These are phyloP conservation scores for Nitzschia sp. DNA, from an alignment of 108 stramenopile genomes.

Conservation along the genomic window DNA sequence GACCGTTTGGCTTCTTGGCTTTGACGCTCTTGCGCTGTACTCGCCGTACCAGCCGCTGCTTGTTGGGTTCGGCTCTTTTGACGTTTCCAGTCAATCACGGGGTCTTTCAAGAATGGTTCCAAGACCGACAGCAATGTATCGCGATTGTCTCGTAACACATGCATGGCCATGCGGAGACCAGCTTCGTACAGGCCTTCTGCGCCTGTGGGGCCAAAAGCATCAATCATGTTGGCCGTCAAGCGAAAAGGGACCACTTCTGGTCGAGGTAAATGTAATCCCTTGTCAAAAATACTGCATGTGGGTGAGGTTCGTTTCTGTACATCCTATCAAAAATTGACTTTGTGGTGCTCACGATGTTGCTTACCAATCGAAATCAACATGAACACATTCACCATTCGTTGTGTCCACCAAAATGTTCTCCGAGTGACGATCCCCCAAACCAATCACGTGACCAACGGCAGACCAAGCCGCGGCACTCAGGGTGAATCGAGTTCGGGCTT, in stretches of 20 bases:
- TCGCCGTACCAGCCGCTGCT: slow-evolving; percentile 12
- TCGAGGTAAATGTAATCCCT: slow-evolving; percentile 83
- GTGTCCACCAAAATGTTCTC: slow-evolving; percentile 98
- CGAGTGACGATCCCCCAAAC: slow-evolving; percentile 96
- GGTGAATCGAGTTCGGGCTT: slow-evolving; percentile 92
- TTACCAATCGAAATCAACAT: slow-evolving; percentile 98
- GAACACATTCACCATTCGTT: slow-evolving; percentile 90
- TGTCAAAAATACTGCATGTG: slow-evolving; percentile 92
- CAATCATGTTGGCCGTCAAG: slow-evolving; percentile 96
- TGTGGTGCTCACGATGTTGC: slow-evolving; percentile 6
- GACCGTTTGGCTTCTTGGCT: slow-evolving; percentile 50
- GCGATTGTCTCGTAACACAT: slow-evolving; percentile 84
- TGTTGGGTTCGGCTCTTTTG: slow-evolving; percentile 43
- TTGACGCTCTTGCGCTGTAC: slow-evolving; percentile 1
- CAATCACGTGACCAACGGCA: slow-evolving; percentile 96
- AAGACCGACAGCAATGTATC: slow-evolving; percentile 94
- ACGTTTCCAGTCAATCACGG: slow-evolving; percentile 86
- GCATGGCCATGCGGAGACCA: slow-evolving; percentile 78
- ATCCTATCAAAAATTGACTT: neutral
- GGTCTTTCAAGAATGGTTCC: slow-evolving; percentile 95
- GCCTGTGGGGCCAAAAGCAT: slow-evolving; percentile 91
- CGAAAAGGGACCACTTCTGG: slow-evolving; percentile 99
- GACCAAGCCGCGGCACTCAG: slow-evolving; percentile 86
- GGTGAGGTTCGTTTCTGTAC: neutral
- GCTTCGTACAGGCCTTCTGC: slow-evolving; percentile 87